Conservation (phyloP, 139 green algal genomes). For the Volvox africanus region DNA sequence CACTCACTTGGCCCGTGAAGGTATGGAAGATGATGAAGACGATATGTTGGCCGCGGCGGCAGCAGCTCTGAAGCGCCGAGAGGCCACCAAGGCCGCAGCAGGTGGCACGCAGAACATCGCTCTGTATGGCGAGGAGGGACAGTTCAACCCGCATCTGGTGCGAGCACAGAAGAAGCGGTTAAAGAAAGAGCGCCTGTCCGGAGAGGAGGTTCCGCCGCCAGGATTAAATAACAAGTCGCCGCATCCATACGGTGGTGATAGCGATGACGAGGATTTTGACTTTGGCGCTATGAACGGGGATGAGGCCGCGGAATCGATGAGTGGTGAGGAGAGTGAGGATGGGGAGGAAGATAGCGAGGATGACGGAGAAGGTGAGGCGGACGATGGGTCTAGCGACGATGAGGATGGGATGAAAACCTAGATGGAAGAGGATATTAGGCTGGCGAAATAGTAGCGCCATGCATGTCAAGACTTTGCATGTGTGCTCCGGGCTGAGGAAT, state of each 20-base stretch:
- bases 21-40: slow-evolving; percentile 59
- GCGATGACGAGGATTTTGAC: slow-evolving; percentile 60
- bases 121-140: slow-evolving; percentile 84
- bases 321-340: slow-evolving; percentile 36
- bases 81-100: slow-evolving; percentile 28
- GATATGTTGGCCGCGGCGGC: slow-evolving; percentile 50
- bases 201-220: neutral
- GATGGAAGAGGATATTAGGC: neutral
- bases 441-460: no score
- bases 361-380: neutral
- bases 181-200: slow-evolving; percentile 58
- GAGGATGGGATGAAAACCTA: slow-evolving; percentile 16
- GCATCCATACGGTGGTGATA: slow-evolving; percentile 47
- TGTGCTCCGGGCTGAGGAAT: no score
- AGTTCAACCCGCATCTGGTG: slow-evolving; percentile 86
- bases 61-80: slow-evolving; percentile 30
- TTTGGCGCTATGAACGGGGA: slow-evolving; percentile 63
- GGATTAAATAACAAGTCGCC: slow-evolving; percentile 42
- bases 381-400: neutral
- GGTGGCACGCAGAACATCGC: slow-evolving; percentile 60
- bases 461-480: no score
- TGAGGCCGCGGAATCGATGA: slow-evolving; percentile 44
- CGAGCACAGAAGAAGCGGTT: slow-evolving; percentile 65
- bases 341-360: neutral
- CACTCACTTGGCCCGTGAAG: neutral